These are phyloP conservation scores for baker's yeast (Saccharomyces cerevisiae) DNA, from an alignment of 805 yeast species.

Conservation along the genomic window DNA sequence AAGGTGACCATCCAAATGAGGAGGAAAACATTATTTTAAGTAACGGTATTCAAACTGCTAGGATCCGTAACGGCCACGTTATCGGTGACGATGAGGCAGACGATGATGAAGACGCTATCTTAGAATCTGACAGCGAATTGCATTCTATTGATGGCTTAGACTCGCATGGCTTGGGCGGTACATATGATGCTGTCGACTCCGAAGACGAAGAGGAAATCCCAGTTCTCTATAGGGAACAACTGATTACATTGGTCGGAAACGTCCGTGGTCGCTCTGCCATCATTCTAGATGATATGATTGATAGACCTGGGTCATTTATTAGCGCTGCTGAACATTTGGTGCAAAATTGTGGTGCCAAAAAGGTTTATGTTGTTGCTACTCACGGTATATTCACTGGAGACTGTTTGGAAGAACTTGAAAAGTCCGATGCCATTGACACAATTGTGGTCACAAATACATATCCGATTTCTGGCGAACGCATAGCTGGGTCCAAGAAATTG, in stretches of 20 bases:
- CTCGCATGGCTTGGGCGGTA: conserved; percentile 66
- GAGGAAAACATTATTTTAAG: conserved; percentile 63
- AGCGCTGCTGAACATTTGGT: conserved; percentile 98
- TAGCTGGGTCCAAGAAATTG: conserved; percentile 56
- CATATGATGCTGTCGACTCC: conserved; percentile 75
- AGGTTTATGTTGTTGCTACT: conserved; percentile 85
- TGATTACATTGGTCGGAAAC: conserved; percentile 93
- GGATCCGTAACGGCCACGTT: conserved; percentile 94
- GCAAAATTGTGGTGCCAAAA: conserved; percentile 90
- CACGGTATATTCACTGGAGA: conserved; percentile 91
- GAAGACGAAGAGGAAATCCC: conserved; percentile 63
- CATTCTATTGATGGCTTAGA: conserved; percentile 16
- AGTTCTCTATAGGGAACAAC: conserved; percentile 49
- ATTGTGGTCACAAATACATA: conserved; percentile 94
- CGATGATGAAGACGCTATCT: conserved; percentile 21
- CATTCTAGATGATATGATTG: conserved; percentile 94
- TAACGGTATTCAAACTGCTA: conserved; percentile 85
- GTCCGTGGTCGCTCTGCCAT: conserved; percentile 88
- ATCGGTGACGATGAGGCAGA: conserved; percentile 68
- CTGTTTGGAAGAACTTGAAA: conserved; percentile 72
- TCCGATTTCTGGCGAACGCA: conserved; percentile 65
- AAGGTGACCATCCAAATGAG: conserved; percentile 41
- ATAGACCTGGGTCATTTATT: conserved; percentile 85
- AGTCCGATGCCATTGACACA: conserved; percentile 76
- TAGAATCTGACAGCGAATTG: conserved; percentile 28